phyloP scores from a whole-genome alignment of 768 basidiomycete species.

The Multifurca ochricompacta region DNA sequence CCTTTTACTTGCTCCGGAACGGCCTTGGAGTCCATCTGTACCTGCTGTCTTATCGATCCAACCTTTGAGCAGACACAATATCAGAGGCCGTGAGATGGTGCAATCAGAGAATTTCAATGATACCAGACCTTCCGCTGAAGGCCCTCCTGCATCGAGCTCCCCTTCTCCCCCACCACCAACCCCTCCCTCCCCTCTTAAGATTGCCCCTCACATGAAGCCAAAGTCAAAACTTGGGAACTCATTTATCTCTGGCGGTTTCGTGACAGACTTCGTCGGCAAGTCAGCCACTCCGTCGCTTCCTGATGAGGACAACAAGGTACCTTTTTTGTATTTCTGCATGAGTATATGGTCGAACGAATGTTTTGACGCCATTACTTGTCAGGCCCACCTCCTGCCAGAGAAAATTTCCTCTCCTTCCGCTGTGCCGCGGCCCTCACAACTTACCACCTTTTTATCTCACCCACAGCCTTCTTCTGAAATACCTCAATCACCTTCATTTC shows the following conservation, averaged over 20 bases:
- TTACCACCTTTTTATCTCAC: not conserved
- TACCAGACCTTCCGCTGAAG: not conserved
- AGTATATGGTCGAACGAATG: not conserved
- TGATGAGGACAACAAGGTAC: slow-evolving; percentile 4
- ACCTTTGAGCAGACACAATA: slow-evolving; percentile 5
- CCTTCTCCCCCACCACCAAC: slow-evolving; percentile 18
- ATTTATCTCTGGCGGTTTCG: slow-evolving; percentile 45
- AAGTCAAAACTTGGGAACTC: slow-evolving; percentile 25
- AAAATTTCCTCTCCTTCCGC: not conserved
- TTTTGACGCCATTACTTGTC: not conserved
- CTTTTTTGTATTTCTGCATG: not conserved
- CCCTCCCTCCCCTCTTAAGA: not conserved
- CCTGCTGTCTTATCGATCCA: slow-evolving; percentile 13
- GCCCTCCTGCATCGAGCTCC: not conserved
- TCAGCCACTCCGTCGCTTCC: slow-evolving; percentile 18
- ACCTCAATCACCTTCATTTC: slow-evolving; percentile 10
- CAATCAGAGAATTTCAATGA: not conserved
- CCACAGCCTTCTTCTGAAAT: not conserved
- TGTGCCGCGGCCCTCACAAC: not conserved
- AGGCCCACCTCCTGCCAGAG: not conserved
- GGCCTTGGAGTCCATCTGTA: slow-evolving; percentile 19
- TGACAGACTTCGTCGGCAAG: slow-evolving; percentile 36
- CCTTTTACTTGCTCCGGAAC: not conserved
- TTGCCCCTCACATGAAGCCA: not conserved
- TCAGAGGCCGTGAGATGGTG: not conserved